A percentile compares a stretch with the other conserved stretches of the same genome.
Conservation (phyloP, 805 yeast genomes). For the Debaryomyces hansenii region DNA sequence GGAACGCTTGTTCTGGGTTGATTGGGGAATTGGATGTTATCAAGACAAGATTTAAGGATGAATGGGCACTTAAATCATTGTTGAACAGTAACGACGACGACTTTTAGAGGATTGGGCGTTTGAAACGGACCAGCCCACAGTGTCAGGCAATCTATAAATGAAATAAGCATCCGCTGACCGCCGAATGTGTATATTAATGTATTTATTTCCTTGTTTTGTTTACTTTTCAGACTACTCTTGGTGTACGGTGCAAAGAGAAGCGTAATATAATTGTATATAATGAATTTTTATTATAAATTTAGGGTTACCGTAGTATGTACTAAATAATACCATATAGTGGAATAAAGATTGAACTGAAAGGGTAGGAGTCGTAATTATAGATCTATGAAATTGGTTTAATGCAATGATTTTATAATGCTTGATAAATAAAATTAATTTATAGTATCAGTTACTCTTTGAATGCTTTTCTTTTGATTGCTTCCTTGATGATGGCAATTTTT, state of each 20-base stretch:
- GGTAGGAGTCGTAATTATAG: neutral
- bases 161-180: too few species aligned
- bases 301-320: too few species aligned
- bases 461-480: constrained; percentile 53
- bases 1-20: constrained; percentile 82
- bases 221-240: too few species aligned
- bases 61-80: constrained; percentile 87
- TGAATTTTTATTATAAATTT: too few species aligned
- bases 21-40: constrained; percentile 76
- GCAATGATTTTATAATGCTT: constrained; percentile 2
- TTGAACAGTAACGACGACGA: constrained; percentile 46
- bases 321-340: neutral
- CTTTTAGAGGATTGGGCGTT: constrained; percentile 2
- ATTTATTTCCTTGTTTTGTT: neutral
- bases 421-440: neutral
- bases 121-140: neutral
- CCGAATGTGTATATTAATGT: neutral
- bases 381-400: neutral
- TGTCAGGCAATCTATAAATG: neutral
- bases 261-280: too few species aligned
- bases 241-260: too few species aligned
- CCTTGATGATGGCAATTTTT: constrained; percentile 52
- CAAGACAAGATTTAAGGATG: constrained; percentile 78
- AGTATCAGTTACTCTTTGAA: constrained; percentile 14
- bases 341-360: neutral